Evolutionary conservation across 805 yeast species (phyloP), one percentile per base, ranked within the genome.

Genomic region (Lipomyces yamanashiensis): DNA sequence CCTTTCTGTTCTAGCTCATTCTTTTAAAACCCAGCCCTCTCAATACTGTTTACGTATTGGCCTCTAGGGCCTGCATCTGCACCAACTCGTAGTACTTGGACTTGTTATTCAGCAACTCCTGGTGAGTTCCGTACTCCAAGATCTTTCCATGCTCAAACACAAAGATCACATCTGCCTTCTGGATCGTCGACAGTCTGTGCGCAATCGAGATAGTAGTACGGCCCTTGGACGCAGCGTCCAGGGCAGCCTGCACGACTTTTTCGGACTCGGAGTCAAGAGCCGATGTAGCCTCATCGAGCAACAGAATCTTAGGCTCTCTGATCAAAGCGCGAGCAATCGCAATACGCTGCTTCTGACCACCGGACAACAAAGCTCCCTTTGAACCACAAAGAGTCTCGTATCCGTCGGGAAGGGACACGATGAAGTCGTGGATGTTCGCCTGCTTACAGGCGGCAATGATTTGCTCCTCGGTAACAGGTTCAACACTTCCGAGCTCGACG

Each of bases 171-270:
- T 82, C 78, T 0, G 91, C 83, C 63, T 81, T 79, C 53, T 78
- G 74, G 63, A 86, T 85, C 0, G 89, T 85, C 67, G 82, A 82
- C 76, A 88, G 79, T 71, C 93, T 78, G 74, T 88, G 93, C 8
- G 92, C 92, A 74, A 88, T 86, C 71, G 92, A 88, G 67, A 88
- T 76, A 44, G 88, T 85, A 1, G 92, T 87, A 70, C 92, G 85
- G 34, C 84, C 78, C 9, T 75, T 61, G 66, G 89, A 88, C 69
- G 88, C 90, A 5, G 75, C 77, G 12, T 78, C 78, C 61, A 85
- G 86, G 7, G 91, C 88, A 10, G 76, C 67, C 74, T 88, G 92
- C 61, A 88, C 87, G 72, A 82, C 82, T 10, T 85, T 77, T 74
- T 88, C 93, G 0, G 92, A 87, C 71, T 82, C 84, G 74, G 77